These are phyloP conservation scores for Yamadazyma olivae DNA, from an alignment of 805 yeast species.

Conservation along the genomic window DNA sequence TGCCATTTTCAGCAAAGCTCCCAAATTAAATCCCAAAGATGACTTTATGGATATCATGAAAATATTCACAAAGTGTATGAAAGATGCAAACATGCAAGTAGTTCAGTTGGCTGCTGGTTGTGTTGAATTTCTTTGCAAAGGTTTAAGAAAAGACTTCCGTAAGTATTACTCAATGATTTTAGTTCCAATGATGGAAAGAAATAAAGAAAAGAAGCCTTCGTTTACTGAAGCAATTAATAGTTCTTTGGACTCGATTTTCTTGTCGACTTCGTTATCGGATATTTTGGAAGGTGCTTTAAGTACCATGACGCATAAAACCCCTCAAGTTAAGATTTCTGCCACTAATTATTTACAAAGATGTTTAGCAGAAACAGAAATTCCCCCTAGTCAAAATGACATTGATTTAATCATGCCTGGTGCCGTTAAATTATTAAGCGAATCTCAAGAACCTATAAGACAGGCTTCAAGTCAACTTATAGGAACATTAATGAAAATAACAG, in stretches of 20 bases:
- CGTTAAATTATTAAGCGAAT: slow-evolving; percentile 69
- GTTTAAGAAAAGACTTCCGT: slow-evolving; percentile 56
- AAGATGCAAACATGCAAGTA: slow-evolving; percentile 87
- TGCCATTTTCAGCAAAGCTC: slow-evolving; percentile 48
- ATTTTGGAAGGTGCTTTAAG: slow-evolving; percentile 58
- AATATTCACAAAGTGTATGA: slow-evolving; percentile 65
- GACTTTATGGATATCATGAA: slow-evolving; percentile 69
- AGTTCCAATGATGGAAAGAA: slow-evolving; percentile 68
- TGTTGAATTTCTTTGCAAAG: slow-evolving; percentile 58
- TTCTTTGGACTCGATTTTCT: slow-evolving; percentile 65
- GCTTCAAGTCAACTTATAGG: slow-evolving; percentile 79
- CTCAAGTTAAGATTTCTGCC: slow-evolving; percentile 75
- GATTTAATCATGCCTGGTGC: slow-evolving; percentile 55
- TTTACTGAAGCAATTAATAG: slow-evolving; percentile 68
- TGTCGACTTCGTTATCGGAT: slow-evolving; percentile 47
- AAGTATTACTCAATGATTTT: slow-evolving; percentile 53
- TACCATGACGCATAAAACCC: slow-evolving; percentile 73
- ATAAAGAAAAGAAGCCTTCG: slow-evolving; percentile 81
- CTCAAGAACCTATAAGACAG: slow-evolving; percentile 79
- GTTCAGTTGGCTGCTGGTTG: slow-evolving; percentile 76
- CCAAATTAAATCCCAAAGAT: slow-evolving; percentile 47
- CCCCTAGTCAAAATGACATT: slow-evolving; percentile 53
- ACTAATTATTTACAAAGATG: slow-evolving; percentile 63
- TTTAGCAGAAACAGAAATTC: slow-evolving; percentile 44
- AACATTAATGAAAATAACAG: slow-evolving; percentile 76